These are phyloP conservation scores for Kluyveromyces wickerhamii DNA, from an alignment of 805 yeast genomes.

Conservation along the genomic window DNA sequence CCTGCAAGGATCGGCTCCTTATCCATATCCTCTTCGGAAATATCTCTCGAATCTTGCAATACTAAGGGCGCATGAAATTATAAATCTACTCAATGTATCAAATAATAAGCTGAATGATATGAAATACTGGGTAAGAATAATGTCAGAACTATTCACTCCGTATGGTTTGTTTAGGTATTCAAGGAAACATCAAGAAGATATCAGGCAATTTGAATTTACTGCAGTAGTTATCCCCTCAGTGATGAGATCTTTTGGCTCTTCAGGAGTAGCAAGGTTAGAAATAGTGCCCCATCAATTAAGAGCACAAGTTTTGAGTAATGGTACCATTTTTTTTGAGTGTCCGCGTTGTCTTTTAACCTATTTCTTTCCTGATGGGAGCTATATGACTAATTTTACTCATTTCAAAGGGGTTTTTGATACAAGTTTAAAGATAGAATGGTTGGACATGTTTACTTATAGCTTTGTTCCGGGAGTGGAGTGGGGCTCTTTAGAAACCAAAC, in stretches of 20 bases:
- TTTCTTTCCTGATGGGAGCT: conserved; percentile 63
- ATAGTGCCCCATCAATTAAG: conserved; percentile 40
- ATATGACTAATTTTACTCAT: conserved; percentile 53
- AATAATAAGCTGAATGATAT: conserved; percentile 38
- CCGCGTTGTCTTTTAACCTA: conserved; percentile 41
- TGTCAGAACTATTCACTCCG: conserved; percentile 46
- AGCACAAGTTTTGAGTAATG: conserved; percentile 46
- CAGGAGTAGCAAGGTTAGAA: conserved; percentile 47
- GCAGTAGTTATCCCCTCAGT: conserved; percentile 56
- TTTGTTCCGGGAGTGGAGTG: conserved; percentile 40
- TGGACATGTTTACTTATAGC: conserved; percentile 49
- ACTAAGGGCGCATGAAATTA: conserved; percentile 41
- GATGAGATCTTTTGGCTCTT: conserved; percentile 42
- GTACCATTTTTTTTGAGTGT: conserved; percentile 46
- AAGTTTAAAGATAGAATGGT: conserved; percentile 59
- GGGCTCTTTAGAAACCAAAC: conserved; percentile 37
- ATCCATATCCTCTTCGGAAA: conserved; percentile 28
- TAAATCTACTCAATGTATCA: conserved; percentile 38
- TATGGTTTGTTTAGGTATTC: conserved; percentile 41
- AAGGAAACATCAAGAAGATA: conserved; percentile 38
- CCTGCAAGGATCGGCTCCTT: background rate
- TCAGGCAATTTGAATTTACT: conserved; percentile 55
- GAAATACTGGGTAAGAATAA: conserved; percentile 43
- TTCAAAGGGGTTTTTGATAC: conserved; percentile 56
- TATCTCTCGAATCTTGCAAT: conserved; percentile 44